Evolutionary conservation across 441 rosid genomes (phyloP).

Genomic region (Jatropha podagrica): DNA sequence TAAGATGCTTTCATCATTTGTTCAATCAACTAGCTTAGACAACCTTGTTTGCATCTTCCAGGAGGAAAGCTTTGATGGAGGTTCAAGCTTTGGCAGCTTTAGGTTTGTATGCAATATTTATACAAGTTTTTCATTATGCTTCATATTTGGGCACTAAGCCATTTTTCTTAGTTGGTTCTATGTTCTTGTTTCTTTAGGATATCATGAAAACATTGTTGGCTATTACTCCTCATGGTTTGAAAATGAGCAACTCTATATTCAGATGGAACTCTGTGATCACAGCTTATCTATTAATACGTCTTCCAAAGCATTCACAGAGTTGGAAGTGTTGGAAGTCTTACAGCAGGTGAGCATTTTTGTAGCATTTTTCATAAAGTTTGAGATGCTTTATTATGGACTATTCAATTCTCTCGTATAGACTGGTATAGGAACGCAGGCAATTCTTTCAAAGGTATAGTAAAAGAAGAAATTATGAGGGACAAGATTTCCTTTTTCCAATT

Average conservation of each 20-base stretch:
- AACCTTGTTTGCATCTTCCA: conserved; percentile 32
- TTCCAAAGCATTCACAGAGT: conserved; percentile 47
- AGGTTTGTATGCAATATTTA: conserved; percentile 40
- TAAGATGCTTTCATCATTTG: background rate
- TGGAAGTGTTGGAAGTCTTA: conserved; percentile 55
- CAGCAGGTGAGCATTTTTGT: conserved; percentile 55
- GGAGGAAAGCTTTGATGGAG: conserved; percentile 97
- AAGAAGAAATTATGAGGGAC: background rate
- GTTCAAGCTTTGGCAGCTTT: conserved; percentile 94
- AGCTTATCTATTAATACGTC: conserved; percentile 59
- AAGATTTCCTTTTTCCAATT: background rate
- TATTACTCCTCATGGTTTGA: conserved; percentile 96
- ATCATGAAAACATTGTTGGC: conserved; percentile 74
- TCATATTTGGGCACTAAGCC: background rate
- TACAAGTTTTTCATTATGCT: conserved; percentile 7
- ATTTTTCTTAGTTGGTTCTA: conserved; percentile 11
- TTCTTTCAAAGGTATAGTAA: conserved; percentile 4
- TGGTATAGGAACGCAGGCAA: background rate
- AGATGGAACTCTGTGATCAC: conserved; percentile 87
- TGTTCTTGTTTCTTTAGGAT: conserved; percentile 45
- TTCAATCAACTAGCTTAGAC: conserved; percentile 6
- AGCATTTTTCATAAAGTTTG: conserved; percentile 4
- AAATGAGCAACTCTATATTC: conserved; percentile 87
- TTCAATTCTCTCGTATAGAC: background rate
- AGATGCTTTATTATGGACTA: background rate